Percentiles rank a stretch among this genome's conserved stretches.
These are phyloP conservation scores for Sordariomycetes sp. DNA, from an alignment of 2,329 filamentous ascomycete species.

Conservation along the genomic window DNA sequence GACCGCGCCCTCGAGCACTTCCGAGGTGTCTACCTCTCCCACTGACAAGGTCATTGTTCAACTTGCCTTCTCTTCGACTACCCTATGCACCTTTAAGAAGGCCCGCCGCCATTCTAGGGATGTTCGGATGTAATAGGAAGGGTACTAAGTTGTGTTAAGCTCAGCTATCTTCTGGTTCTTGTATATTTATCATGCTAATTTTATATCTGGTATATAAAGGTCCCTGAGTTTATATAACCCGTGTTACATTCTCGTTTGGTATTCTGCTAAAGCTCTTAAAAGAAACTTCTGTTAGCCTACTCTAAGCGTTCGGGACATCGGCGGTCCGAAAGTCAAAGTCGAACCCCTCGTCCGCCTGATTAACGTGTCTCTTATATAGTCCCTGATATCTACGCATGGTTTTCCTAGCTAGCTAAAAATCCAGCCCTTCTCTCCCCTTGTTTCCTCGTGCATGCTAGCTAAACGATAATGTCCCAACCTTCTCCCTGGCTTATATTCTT, in stretches of 20 bases:
- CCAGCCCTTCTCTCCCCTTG: constrained; percentile 12
- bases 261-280: too few species aligned
- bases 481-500: constrained; percentile 48
- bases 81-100: not conserved
- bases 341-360: constrained; percentile 43
- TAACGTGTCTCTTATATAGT: constrained; percentile 44
- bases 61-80: too few species aligned
- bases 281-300: too few species aligned
- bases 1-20: too few species aligned
- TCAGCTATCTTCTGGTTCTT: not conserved
- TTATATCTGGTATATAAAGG: not conserved
- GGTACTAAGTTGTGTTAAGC: not conserved
- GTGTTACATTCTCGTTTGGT: too few species aligned
- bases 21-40: too few species aligned
- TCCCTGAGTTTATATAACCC: not conserved
- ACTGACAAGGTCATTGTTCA: too few species aligned
- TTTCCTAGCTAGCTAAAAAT: constrained; percentile 20
- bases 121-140: not conserved
- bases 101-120: not conserved
- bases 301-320: constrained; percentile 13
- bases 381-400: constrained; percentile 41
- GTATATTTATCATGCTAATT: not conserved
- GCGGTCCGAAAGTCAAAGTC: constrained; percentile 51
- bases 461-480: constrained; percentile 9
- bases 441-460: constrained; percentile 4